phyloP scores from a whole-genome alignment of 31 red algal species.

The Asparagopsis taxiformis region DNA sequence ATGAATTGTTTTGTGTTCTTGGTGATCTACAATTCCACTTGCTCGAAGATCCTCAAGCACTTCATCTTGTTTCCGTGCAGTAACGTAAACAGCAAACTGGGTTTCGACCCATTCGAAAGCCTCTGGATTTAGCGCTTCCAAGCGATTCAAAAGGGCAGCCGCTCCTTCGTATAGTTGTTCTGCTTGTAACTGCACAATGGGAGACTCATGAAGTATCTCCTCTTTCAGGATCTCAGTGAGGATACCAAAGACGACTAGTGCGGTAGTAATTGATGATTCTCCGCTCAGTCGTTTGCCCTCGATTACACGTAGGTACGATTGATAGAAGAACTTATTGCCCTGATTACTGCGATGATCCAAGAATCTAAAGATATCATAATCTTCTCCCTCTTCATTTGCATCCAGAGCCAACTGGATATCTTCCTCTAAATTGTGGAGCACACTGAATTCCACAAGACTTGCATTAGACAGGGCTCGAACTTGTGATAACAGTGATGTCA shows the following conservation, averaged over 20 bases:
- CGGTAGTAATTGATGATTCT: conserved; percentile 57
- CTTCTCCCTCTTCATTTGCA: conserved; percentile 78
- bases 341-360: conserved; percentile 44
- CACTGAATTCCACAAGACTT: conserved; percentile 71
- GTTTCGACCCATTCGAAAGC: conserved; percentile 79
- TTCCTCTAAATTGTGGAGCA: conserved; percentile 60
- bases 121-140: conserved; percentile 59
- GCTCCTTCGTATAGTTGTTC: conserved; percentile 76
- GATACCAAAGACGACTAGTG: conserved; percentile 55
- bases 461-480: conserved; percentile 64
- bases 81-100: conserved; percentile 69
- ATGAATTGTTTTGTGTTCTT: conserved; percentile 66
- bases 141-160: conserved; percentile 65
- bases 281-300: conserved; percentile 54
- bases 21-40: conserved; percentile 65
- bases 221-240: conserved; percentile 73
- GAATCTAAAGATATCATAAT: conserved; percentile 72
- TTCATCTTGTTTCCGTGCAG: conserved; percentile 46
- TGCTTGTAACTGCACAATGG: conserved; percentile 49
- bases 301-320: conserved; percentile 19
- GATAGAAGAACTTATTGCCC: conserved; percentile 16
- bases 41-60: conserved; percentile 52
- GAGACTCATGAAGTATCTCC: conserved; percentile 64
- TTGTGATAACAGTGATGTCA: conserved; percentile 74
- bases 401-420: conserved; percentile 73